Evolutionary conservation across 1,139 yeast species (phyloP).

Genomic region (Kodamaea sp.): DNA sequence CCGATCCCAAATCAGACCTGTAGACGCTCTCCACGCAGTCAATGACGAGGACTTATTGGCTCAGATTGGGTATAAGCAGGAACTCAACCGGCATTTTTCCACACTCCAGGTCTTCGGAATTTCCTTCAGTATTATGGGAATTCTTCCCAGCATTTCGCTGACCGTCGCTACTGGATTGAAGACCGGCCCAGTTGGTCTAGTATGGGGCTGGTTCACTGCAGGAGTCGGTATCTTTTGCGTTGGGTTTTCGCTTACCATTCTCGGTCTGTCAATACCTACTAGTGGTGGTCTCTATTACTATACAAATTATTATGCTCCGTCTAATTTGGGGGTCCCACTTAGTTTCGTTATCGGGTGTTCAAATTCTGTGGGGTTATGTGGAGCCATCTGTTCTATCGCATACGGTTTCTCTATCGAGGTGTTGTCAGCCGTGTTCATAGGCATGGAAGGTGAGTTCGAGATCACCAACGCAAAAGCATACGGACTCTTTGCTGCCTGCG

Average conservation of each 20-base stretch:
- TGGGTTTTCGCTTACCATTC: conserved; percentile 65
- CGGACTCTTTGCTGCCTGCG: conserved; percentile 40
- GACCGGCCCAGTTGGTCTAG: conserved; percentile 58
- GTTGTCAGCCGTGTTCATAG: conserved; percentile 35
- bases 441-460: conserved; percentile 31
- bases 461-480: conserved; percentile 34
- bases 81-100: conserved; percentile 46
- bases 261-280: conserved; percentile 72
- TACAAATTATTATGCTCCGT: conserved; percentile 44
- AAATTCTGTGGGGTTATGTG: conserved; percentile 37
- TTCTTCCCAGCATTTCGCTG: conserved; percentile 49
- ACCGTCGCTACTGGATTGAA: conserved; percentile 37
- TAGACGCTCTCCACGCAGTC: conserved; percentile 27
- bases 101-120: conserved; percentile 55
- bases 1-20: conserved; percentile 11
- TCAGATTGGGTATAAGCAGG: conserved; percentile 56
- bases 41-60: conserved; percentile 51
- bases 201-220: conserved; percentile 74
- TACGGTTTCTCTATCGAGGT: conserved; percentile 42
- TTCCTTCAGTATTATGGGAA: conserved; percentile 55
- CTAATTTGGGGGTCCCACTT: conserved; percentile 31
- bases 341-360: conserved; percentile 39
- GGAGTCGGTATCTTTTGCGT: conserved; percentile 58
- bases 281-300: conserved; percentile 55
- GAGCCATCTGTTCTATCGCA: conserved; percentile 40